Conservation (phyloP, 148 eudicot genomes). For the Pouteria glomerata region DNA sequence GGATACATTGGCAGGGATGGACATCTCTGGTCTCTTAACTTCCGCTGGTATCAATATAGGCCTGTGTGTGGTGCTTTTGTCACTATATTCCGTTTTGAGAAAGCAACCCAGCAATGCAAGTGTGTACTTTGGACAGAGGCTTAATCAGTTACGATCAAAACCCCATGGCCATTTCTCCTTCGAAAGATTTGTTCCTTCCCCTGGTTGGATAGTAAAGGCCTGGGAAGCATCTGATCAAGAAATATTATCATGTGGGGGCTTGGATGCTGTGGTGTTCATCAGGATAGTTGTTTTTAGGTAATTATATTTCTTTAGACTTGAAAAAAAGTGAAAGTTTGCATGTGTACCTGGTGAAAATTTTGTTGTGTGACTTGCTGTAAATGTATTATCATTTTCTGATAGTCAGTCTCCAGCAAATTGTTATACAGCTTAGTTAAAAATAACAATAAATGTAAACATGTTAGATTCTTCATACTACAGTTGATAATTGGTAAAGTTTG, state of each 20-base stretch:
- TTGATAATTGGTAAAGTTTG: no score
- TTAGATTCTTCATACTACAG: no score
- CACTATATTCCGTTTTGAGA: slow-evolving; percentile 78
- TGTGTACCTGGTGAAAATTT: no score
- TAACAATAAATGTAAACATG: no score
- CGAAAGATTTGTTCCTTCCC: slow-evolving; percentile 75
- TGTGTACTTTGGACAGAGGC: slow-evolving; percentile 73
- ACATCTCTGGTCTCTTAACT: slow-evolving; percentile 67
- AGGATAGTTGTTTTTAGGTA: slow-evolving; percentile 73
- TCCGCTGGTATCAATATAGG: slow-evolving; percentile 84
- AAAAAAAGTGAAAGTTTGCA: neutral
- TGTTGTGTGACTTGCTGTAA: no score
- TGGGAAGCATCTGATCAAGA: slow-evolving; percentile 85
- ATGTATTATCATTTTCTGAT: no score
- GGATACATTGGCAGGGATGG: slow-evolving; percentile 41
- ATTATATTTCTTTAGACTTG: neutral
- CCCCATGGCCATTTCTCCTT: slow-evolving; percentile 46
- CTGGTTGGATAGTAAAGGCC: slow-evolving; percentile 85
- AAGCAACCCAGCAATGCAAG: slow-evolving; percentile 70
- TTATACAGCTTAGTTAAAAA: no score
- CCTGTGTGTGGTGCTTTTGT: slow-evolving; percentile 48
- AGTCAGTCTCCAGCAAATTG: no score
- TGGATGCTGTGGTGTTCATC: slow-evolving; percentile 78
- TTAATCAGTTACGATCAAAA: slow-evolving; percentile 45
- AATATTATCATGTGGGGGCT: slow-evolving; percentile 62